Evolutionary conservation across 768 basidiomycete genomes (phyloP).

Genomic region (Lentinus brumalis): DNA sequence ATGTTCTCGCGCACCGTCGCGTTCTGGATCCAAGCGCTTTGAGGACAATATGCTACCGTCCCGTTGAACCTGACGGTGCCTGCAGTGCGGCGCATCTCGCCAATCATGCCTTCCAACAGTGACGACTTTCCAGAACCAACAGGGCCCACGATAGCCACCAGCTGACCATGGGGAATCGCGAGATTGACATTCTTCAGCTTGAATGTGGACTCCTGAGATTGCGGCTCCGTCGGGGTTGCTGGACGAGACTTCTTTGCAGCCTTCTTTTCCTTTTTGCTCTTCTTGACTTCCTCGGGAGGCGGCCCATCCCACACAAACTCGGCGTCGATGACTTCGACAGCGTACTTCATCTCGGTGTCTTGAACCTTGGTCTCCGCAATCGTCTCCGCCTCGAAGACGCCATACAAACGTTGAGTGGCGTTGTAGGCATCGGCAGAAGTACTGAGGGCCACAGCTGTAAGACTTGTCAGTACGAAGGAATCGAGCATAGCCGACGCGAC

Average conservation of each 20-base stretch:
- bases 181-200: constrained; percentile 65
- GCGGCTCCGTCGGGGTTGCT: constrained; percentile 31
- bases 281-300: constrained; percentile 48
- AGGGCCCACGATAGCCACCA: constrained; percentile 77
- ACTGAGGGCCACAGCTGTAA: constrained; percentile 64
- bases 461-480: constrained; percentile 3
- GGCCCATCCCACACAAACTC: constrained; percentile 70
- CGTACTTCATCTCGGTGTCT: constrained; percentile 58
- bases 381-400: constrained; percentile 84
- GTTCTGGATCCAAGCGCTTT: constrained; percentile 93
- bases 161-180: constrained; percentile 69
- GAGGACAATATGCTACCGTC: constrained; percentile 79
- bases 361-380: constrained; percentile 58
- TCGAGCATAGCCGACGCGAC: not conserved
- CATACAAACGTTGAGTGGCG: constrained; percentile 73
- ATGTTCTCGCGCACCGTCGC: constrained; percentile 89
- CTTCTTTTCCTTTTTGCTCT: constrained; percentile 39
- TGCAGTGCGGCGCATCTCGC: constrained; percentile 76
- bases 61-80: constrained; percentile 75
- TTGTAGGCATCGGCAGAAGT: constrained; percentile 85
- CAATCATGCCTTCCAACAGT: constrained; percentile 72
- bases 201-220: constrained; percentile 50
- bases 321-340: constrained; percentile 66
- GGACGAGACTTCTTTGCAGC: constrained; percentile 23
- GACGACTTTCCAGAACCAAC: constrained; percentile 76